Base-by-base conservation (phyloP, 441 rosid species). In the Gossypium davidsonii region DNA sequence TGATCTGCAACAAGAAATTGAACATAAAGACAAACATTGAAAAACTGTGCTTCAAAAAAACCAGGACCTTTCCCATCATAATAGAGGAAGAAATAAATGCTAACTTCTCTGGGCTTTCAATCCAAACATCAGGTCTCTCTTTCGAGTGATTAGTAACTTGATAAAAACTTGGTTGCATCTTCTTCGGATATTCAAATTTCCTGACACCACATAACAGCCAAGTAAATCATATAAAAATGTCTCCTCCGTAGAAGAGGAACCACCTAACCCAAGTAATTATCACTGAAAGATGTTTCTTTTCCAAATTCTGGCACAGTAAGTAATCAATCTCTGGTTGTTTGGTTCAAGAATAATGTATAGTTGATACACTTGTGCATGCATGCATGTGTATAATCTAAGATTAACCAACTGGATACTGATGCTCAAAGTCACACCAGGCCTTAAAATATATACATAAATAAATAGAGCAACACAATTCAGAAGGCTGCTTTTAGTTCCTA, bases 101-200 rank as follows among this genome's bases (percentile, higher is more conserved):
- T 81, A 81, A 92, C 99, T 90, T 93, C 79, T 95, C 98, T 63
- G 99, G 99, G 88, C 88, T 88, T 60, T 95, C 98, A 59, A 95
- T 86, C 99, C 99, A 95, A 74, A 95, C 97, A 85, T 95, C 99
- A 3, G 99, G 99, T 74, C 99, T 89, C 89, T 93, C 99, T 81
- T 91, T 93, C 4, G 91, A 88, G 77, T 89, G 87, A 79, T 91
- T 90, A 31, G 97, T 95, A 75, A 89, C 95, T 83, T 87, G 90
- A 84, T 93, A 95, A 79, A 91, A 95, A 75, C 86, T 91, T 48
- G 99, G 99, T 10, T 93, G 85, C 21, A 81, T 85, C 83, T 81
- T 90, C 90, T 87, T 92, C 46, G 97, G 97, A 81, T 90, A 87
- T 79, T 91, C 98, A 81, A 89, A 82, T 81, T 88, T 91, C 86